phyloP scores from a whole-genome alignment of 208 protist species.

The Tritrichomonas foetus region DNA sequence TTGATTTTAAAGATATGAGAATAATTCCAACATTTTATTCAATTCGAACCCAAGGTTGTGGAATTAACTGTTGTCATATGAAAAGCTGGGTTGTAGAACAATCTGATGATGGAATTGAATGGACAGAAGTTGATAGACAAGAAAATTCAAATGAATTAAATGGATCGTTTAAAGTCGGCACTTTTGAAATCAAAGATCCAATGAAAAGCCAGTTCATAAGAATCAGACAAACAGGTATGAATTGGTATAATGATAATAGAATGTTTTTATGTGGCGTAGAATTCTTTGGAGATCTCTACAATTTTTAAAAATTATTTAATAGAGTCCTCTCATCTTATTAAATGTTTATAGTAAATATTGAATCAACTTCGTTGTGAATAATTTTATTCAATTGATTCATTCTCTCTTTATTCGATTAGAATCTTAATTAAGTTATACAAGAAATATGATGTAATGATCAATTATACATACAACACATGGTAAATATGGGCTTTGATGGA shows the following conservation, averaged over 20 bases:
- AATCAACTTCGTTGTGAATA: too few species aligned
- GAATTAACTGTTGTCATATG: background rate
- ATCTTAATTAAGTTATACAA: too few species aligned
- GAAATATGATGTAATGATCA: too few species aligned
- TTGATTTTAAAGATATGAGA: too few species aligned
- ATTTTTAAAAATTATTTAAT: background rate
- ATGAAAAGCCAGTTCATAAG: background rate
- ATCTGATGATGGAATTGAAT: background rate
- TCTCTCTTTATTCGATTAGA: too few species aligned
- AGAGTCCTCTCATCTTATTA: too few species aligned
- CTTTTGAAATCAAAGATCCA: background rate
- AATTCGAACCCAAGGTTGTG: background rate
- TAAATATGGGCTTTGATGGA: too few species aligned
- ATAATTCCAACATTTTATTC: background rate
- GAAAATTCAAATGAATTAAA: background rate
- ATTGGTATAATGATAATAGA: background rate
- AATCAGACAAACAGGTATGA: background rate
- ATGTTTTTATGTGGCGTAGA: background rate
- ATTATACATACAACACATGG: too few species aligned
- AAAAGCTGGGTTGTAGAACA: background rate
- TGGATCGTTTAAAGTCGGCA: background rate
- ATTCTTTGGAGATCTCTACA: background rate
- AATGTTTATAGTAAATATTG: too few species aligned
- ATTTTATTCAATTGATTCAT: too few species aligned
- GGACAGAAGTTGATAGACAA: background rate